Base-by-base conservation (phyloP, 2,329 filamentous ascomycete species). In the Passalora sequoiae region DNA sequence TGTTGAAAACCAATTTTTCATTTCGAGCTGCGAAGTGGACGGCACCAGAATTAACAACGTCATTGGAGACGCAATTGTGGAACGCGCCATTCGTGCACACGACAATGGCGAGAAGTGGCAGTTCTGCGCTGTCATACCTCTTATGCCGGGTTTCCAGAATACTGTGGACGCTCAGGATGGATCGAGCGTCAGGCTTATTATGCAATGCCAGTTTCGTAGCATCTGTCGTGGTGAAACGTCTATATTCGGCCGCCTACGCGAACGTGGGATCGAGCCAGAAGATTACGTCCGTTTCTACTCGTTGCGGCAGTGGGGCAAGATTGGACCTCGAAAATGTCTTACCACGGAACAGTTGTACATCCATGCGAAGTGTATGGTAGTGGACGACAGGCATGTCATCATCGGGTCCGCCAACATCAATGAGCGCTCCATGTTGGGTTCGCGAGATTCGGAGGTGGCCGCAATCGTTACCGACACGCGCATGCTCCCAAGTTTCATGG, bases 401-500 rank as follows among this genome's bases (percentile, higher is more conserved):
- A 98, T 98, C 57, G 92, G 92, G 13, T 97, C 91, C 33, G 92
- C 92, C 40, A 98, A 98, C 63, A 97, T 98, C 72, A 98, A 98
- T 59, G 92, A 98, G 66, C 82, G 92, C 33, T 97, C 91, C 5
- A 89, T 97, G 88, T 67, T 96, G 49, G 92, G 92, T 6, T 84
- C 80, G 37, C 80, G 92, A 58, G 92, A 98, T 65, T 96, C 91
- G 0, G 92, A 98, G 66, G 81, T 86, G 50, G 92, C 91, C 4
- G 84, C 89, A 5, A 77, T 97, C 31, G 86, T 98, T 30, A 81
- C 91, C 40, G 92, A 98, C 62, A 91, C 86, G 1, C 88, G 96
- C 63, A 89, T 95, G 80, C 78, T 96, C 45, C 83, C 81, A 74
- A 95, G 89, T 4, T 86, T 78, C 40, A 97, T 98, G 92, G 89